These are phyloP conservation scores for Yamadazyma olivae DNA, from an alignment of 805 yeast species.

Conservation along the genomic window DNA sequence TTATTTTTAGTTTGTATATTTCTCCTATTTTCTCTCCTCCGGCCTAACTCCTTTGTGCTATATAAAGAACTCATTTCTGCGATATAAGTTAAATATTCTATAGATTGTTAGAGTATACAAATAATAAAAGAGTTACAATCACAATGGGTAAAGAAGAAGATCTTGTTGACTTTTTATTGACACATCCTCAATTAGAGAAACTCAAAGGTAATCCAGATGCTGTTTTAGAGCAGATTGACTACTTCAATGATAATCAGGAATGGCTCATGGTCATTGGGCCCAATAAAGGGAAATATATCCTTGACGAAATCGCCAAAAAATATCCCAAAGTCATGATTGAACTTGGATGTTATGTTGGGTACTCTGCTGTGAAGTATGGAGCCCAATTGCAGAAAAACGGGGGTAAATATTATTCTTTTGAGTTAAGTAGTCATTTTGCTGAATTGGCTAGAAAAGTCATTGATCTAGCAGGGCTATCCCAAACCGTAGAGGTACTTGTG, in stretches of 20 bases:
- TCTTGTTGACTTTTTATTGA: not conserved
- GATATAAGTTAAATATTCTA: too few species aligned
- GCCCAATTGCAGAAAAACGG: slow-evolving; percentile 18
- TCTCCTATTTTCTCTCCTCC: too few species aligned
- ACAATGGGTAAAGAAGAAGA: not conserved
- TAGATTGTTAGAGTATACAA: too few species aligned
- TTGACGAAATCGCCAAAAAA: slow-evolving; percentile 18
- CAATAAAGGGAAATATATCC: slow-evolving; percentile 24
- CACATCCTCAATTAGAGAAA: slow-evolving; percentile 11
- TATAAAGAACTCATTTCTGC: too few species aligned
- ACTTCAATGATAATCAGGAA: slow-evolving; percentile 14
- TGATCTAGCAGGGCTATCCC: slow-evolving; percentile 31
- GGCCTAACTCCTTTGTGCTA: too few species aligned
- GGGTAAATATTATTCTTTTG: slow-evolving; percentile 33
- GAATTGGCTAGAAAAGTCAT: slow-evolving; percentile 23
- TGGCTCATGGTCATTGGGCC: slow-evolving; percentile 31
- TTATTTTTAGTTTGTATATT: too few species aligned
- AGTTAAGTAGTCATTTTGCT: slow-evolving; percentile 28
- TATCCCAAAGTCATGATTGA: slow-evolving; percentile 18
- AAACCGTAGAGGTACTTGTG: slow-evolving; percentile 26
- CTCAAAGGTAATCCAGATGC: slow-evolving; percentile 29
- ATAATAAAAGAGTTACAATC: too few species aligned
- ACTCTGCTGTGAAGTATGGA: slow-evolving; percentile 35
- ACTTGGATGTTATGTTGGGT: slow-evolving; percentile 11
- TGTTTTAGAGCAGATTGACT: slow-evolving; percentile 30